Evolutionary conservation across 768 basidiomycete species (phyloP).

Genomic region (Gelatoporia subvermispora): DNA sequence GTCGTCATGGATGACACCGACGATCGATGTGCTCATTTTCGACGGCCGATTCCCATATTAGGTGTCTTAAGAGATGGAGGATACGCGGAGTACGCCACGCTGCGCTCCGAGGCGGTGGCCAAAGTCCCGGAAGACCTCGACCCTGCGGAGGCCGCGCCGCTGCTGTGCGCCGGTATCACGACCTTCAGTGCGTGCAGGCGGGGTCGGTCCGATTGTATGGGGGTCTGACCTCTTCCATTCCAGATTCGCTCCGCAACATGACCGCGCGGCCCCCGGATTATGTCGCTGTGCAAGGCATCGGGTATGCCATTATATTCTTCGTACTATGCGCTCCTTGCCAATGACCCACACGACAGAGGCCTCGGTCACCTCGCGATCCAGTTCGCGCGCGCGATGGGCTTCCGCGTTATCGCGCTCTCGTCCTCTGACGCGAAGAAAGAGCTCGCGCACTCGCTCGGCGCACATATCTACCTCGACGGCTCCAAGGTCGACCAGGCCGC

Average conservation of each 20-base stretch:
- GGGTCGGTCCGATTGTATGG: slow-evolving; percentile 64
- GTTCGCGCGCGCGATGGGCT: slow-evolving; percentile 31
- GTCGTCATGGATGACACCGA: not conserved
- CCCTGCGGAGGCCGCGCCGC: slow-evolving; percentile 23
- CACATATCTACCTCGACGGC: slow-evolving; percentile 31
- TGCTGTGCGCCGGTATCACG: slow-evolving; percentile 34
- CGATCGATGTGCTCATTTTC: not conserved
- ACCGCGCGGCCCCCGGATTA: slow-evolving; percentile 28
- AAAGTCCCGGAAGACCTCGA: slow-evolving; percentile 20
- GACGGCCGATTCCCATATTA: slow-evolving; percentile 1
- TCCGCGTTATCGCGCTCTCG: slow-evolving; percentile 31
- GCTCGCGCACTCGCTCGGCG: slow-evolving; percentile 31
- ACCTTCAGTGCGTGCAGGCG: slow-evolving; percentile 65
- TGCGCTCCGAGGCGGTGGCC: slow-evolving; percentile 22
- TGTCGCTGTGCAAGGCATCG: slow-evolving; percentile 35
- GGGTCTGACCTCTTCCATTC: slow-evolving; percentile 19
- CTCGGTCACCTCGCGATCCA: slow-evolving; percentile 32
- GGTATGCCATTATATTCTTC: slow-evolving; percentile 7
- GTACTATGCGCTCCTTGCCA: not conserved
- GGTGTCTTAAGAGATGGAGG: slow-evolving; percentile 24
- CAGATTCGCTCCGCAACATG: slow-evolving; percentile 26
- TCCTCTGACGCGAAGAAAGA: slow-evolving; percentile 24
- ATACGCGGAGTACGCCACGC: slow-evolving; percentile 23
- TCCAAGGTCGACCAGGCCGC: slow-evolving; percentile 21
- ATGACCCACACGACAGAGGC: slow-evolving; percentile 7